A percentile compares a stretch with the other conserved stretches of the same genome.
phyloP scores from a whole-genome alignment of 192 early-diverging fungal species.

The Podila clonocystis region DNA sequence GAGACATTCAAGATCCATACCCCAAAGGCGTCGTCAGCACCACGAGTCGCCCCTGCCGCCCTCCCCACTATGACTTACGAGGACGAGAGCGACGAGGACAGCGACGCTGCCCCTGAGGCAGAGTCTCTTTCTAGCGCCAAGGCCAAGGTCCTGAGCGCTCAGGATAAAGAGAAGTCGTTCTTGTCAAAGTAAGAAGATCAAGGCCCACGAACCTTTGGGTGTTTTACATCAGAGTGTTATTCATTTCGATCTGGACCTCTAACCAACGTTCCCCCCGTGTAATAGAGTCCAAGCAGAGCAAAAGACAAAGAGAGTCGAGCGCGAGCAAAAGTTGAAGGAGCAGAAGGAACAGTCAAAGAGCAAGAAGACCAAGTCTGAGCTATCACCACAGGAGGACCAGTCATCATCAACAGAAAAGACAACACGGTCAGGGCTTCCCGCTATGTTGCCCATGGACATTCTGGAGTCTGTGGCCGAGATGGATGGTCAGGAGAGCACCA shows the following conservation, averaged over 20 bases:
- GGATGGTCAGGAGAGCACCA: slow-evolving; percentile 6
- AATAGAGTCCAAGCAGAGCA: slow-evolving; percentile 45
- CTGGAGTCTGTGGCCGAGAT: slow-evolving; percentile 37
- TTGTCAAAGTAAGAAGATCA: slow-evolving; percentile 35
- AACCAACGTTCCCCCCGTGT: not conserved
- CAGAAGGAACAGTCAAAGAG: slow-evolving; percentile 46
- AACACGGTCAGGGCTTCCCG: slow-evolving; percentile 21
- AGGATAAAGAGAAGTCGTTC: slow-evolving; percentile 45
- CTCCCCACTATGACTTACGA: slow-evolving; percentile 31
- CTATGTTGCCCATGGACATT: slow-evolving; percentile 42
- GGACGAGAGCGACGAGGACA: slow-evolving; percentile 43
- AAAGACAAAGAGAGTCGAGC: slow-evolving; percentile 46
- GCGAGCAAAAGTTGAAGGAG: slow-evolving; percentile 42
- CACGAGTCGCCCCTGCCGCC: slow-evolving; percentile 15
- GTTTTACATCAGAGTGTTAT: not conserved
- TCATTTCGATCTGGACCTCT: not conserved
- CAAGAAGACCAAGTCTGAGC: slow-evolving; percentile 1
- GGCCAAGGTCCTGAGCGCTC: slow-evolving; percentile 32
- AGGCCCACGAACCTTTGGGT: no score
- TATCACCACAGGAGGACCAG: not conserved
- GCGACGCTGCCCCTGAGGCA: slow-evolving; percentile 44
- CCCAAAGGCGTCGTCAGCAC: slow-evolving; percentile 27
- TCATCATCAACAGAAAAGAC: slow-evolving; percentile 1
- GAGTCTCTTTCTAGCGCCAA: slow-evolving; percentile 47
- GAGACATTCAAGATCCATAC: slow-evolving; percentile 50